Evolutionary conservation across 305 asterid genomes (phyloP), one percentile per base, ranked within the genome.

Genomic region (Solanum aculeatissimum): DNA sequence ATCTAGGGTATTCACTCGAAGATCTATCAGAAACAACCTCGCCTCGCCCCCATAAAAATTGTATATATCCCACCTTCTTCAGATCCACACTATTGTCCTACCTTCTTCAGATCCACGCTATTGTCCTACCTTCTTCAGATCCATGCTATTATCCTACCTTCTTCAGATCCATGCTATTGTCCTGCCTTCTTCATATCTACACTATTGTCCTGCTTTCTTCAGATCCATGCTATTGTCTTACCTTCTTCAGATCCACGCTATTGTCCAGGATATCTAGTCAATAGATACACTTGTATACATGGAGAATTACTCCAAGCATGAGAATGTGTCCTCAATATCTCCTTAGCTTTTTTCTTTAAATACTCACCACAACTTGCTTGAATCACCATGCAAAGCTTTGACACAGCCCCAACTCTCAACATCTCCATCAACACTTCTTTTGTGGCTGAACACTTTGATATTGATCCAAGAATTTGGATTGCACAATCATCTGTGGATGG

Each of bases 301-400:
- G 98, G 98, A 74, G 99, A 95, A 83, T 90, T 88, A 55, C 87
- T 90, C 99, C 99, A 96, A 6, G 60, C 92, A 68, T 84, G 85
- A 2, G 93, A 91, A 88, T 93, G 99, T 90, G 93, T 43, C 89
- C 95, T 93, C 85, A 95, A 86, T 45, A 93, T 90, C 88, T 93
- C 98, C 79, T 90, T 90, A 49, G 98, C 98, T 55, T 89, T 92
- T 90, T 86, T 94, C 91, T 96, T 94, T 91, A 96, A 74, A 84
- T 89, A 85, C 5, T 15, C 83, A 78, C 86, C 93, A 78, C 98
- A 90, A 83, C 90, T 92, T 21, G 97, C 98, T 87, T 96, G 99
- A 84, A 96, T 86, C 19, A 93, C 91, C 98, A 96, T 95, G 89
- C 98, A 95, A 7, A 96, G 92, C 86, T 96, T 96, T 72, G 98